A percentile compares a stretch with the other conserved stretches of the same genome.
Conservation (phyloP, 495 filamentous ascomycete genomes). For the Lasiosphaeria hispida region DNA sequence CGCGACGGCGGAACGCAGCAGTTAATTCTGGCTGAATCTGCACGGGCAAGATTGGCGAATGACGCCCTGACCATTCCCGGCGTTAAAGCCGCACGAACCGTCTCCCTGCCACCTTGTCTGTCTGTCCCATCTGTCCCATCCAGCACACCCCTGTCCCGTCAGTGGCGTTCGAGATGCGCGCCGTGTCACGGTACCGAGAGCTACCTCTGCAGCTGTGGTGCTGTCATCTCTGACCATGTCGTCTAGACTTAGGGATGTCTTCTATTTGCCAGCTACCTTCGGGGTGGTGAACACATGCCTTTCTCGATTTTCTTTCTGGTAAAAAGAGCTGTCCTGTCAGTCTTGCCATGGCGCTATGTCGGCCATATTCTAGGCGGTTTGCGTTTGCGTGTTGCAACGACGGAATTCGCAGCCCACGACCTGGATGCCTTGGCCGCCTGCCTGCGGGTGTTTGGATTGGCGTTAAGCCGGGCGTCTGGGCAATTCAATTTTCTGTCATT, state of each 20-base stretch:
- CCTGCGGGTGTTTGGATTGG: too few relatives aligned
- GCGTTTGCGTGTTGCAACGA: too few relatives aligned
- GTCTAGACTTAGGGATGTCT: too few relatives aligned
- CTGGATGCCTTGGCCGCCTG: too few relatives aligned
- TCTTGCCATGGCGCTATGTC: constrained; percentile 23
- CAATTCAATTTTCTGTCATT: background rate
- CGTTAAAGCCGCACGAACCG: constrained; percentile 25
- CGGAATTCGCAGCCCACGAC: too few relatives aligned
- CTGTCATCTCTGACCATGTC: too few relatives aligned
- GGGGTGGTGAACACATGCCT: too few relatives aligned
- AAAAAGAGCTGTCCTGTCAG: background rate
- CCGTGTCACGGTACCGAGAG: constrained; percentile 16
- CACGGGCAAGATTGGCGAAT: constrained; percentile 14
- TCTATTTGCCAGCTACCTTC: too few relatives aligned
- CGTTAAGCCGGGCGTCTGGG: constrained; percentile 4
- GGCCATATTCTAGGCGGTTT: constrained; percentile 16
- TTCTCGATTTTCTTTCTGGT: background rate
- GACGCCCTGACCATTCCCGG: constrained; percentile 20
- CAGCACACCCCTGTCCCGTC: constrained; percentile 12
- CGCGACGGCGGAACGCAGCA: background rate
- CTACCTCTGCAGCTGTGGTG: background rate
- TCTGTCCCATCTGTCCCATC: background rate
- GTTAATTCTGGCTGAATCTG: constrained; percentile 24
- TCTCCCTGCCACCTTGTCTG: too few relatives aligned
- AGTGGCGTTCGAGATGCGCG: constrained; percentile 19